These are phyloP conservation scores for Fusarium sp. DNA, from an alignment of 2,329 filamentous ascomycete species.

Conservation along the genomic window DNA sequence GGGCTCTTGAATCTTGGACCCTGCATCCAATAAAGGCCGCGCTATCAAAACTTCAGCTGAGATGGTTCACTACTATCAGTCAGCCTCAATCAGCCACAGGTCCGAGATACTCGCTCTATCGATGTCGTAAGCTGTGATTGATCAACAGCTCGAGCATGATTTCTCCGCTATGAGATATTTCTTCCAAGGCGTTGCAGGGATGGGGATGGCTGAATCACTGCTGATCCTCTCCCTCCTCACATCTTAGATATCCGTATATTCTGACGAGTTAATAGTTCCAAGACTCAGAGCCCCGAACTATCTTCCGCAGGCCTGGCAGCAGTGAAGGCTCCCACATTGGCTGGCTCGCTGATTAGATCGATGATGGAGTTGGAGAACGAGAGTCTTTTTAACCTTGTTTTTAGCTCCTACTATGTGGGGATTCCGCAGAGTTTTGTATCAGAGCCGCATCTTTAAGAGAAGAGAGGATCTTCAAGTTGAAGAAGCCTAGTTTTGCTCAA, in stretches of 20 bases:
- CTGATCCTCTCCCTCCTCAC: background rate
- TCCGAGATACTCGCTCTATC: background rate
- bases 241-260: background rate
- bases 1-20: background rate
- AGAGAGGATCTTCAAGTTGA: background rate
- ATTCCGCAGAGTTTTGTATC: background rate
- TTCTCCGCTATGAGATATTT: background rate
- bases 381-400: conserved; percentile 38
- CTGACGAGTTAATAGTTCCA: conserved; percentile 1
- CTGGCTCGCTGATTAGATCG: background rate
- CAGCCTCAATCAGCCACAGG: conserved; percentile 34
- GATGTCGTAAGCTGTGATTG: background rate
- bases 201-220: background rate
- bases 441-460: conserved; percentile 19
- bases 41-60: background rate
- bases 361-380: background rate
- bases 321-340: background rate
- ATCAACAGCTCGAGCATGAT: background rate
- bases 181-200: background rate
- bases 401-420: conserved; percentile 19
- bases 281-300: background rate
- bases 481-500: background rate
- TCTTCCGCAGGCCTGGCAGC: background rate
- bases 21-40: conserved; percentile 14
- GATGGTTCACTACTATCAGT: conserved; percentile 14